A percentile compares a stretch with the other conserved stretches of the same genome.
Evolutionary conservation across 2,329 filamentous ascomycete genomes (phyloP).

Genomic region (Penicillium sp.): DNA sequence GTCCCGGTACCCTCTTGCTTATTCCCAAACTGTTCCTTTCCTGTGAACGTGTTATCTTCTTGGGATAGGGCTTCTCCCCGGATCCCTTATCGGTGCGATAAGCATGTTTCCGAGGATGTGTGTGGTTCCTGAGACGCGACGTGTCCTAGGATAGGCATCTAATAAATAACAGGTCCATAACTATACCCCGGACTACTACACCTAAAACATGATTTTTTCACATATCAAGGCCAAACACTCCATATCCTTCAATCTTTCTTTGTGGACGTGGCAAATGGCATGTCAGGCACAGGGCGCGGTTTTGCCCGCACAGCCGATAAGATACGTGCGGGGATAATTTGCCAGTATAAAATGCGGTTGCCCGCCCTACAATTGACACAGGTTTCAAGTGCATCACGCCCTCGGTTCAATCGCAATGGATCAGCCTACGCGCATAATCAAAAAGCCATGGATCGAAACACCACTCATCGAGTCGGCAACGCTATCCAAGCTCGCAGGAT

Average conservation of each 20-base stretch:
- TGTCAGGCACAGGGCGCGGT: neutral
- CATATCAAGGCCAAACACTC: too few species aligned
- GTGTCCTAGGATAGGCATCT: too few species aligned
- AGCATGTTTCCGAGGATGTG: too few species aligned
- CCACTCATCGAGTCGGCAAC: constrained; percentile 39
- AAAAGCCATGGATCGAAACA: constrained; percentile 41
- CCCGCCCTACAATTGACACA: neutral
- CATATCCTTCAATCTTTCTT: neutral
- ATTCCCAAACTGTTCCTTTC: too few species aligned
- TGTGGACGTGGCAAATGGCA: neutral
- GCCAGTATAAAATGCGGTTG: neutral
- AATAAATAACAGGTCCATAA: too few species aligned
- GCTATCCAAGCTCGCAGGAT: constrained; percentile 40
- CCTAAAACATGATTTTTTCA: too few species aligned
- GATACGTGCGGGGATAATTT: neutral
- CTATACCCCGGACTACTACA: too few species aligned
- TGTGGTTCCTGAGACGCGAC: too few species aligned
- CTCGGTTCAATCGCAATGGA: neutral
- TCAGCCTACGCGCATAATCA: neutral
- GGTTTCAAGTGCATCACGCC: neutral
- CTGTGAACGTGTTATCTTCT: too few species aligned
- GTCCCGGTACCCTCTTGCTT: too few species aligned
- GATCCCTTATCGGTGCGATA: too few species aligned
- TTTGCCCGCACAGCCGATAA: neutral
- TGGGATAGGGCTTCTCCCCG: too few species aligned